Percentiles rank a stretch among this genome's conserved stretches.
phyloP scores from a whole-genome alignment of 2,329 filamentous ascomycete species.

The Calonectria ilicicola region DNA sequence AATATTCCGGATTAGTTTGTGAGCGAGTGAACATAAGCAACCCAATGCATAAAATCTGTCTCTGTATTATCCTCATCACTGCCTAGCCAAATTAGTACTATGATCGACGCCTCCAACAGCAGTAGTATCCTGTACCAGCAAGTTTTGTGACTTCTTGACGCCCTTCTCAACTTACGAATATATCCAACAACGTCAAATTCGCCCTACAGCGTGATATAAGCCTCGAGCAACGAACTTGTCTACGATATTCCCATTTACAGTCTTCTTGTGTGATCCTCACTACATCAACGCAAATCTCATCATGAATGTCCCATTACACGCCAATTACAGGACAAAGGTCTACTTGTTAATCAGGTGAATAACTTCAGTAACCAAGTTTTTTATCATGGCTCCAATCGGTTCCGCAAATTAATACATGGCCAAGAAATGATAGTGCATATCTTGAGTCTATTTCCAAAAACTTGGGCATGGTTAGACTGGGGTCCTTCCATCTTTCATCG shows the following conservation, averaged over 20 bases:
- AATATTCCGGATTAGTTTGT: background rate
- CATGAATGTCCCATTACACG: constrained; percentile 5
- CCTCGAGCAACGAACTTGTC: background rate
- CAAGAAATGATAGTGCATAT: too few relatives aligned
- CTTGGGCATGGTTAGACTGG: too few relatives aligned
- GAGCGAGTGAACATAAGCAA: too few relatives aligned
- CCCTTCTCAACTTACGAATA: background rate
- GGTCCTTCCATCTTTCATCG: too few relatives aligned
- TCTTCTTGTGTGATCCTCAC: constrained; percentile 1
- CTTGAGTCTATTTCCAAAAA: too few relatives aligned
- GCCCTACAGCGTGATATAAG: background rate
- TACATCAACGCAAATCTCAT: background rate
- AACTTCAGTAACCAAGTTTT: too few relatives aligned
- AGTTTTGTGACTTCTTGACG: background rate
- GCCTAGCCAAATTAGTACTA: too few relatives aligned
- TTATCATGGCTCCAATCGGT: too few relatives aligned
- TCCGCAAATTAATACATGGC: too few relatives aligned
- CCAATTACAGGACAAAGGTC: too few relatives aligned
- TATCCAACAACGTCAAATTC: background rate
- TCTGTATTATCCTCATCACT: background rate
- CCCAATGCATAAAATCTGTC: background rate
- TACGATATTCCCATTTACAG: background rate
- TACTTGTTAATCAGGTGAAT: too few relatives aligned
- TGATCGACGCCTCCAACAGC: background rate
- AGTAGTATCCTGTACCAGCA: background rate